Evolutionary conservation across 1,284 basidiomycete species (phyloP).

Genomic region (Golubevia sp.): DNA sequence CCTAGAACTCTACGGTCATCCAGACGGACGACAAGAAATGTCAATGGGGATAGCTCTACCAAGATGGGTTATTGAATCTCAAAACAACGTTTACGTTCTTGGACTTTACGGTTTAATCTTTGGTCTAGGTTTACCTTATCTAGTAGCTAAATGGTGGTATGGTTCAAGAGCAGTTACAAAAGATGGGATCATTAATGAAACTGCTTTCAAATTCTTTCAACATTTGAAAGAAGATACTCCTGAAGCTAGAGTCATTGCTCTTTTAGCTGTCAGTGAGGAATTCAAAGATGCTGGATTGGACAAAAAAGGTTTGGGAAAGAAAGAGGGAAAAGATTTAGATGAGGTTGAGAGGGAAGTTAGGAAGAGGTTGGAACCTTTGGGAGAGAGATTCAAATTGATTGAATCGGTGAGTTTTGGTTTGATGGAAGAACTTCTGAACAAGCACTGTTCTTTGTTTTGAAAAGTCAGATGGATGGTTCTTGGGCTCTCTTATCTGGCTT

Average conservation of each 20-base stretch:
- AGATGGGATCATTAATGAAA: constrained; percentile 82
- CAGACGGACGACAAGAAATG: constrained; percentile 92
- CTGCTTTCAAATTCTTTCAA: constrained; percentile 90
- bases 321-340: constrained; percentile 51
- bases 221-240: constrained; percentile 78
- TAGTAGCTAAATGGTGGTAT: constrained; percentile 97
- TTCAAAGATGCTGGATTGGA: constrained; percentile 67
- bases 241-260: constrained; percentile 75
- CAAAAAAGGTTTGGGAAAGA: constrained; percentile 31
- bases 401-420: constrained; percentile 8
- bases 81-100: constrained; percentile 89
- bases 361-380: constrained; percentile 64
- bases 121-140: constrained; percentile 80
- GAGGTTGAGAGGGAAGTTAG: constrained; percentile 70
- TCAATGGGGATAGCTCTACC: constrained; percentile 96
- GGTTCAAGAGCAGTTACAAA: constrained; percentile 87
- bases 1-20: constrained; percentile 87
- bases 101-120: constrained; percentile 84
- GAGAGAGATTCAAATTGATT: constrained; percentile 24
- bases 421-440: background rate
- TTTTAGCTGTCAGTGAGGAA: constrained; percentile 76
- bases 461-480: too few relatives aligned
- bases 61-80: constrained; percentile 87
- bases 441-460: too few relatives aligned
- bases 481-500: too few relatives aligned